Evolutionary conservation across 257 asterid species (phyloP), one percentile per base, ranked within the genome.

Genomic region (Plectranthus barbatus): DNA sequence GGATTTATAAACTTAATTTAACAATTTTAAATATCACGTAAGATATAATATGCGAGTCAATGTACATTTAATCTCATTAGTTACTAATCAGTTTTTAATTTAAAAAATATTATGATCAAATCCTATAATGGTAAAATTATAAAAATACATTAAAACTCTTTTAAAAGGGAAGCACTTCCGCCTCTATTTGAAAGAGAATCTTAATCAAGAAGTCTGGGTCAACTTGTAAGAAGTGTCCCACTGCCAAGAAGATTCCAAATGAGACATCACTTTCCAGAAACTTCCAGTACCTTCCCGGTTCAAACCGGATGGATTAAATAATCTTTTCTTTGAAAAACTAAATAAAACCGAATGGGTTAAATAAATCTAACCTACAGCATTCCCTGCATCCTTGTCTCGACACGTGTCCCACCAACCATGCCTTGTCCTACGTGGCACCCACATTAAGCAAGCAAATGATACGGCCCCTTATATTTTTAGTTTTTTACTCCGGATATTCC

Each of bases 251-350:
- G 80, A 61, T 56, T 71, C 62, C 54, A 39, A 37, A 6, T 21
- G 66, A 40, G 71, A 9, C 77, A n/a, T 64, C 60, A 19, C 33
- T 6, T 84, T 85, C 94, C 80, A 79, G 87, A 86, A 86, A 77
- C 73, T 81, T 83, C 90, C 56, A 51, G 51, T 44, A 18, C 8
- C 50, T 40, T 61, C 68, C 44, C 46, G 76, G 66, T 67, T 31
- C 61, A 7, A 57, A 72, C 42, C 21, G 62, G 60, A 51, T 26
- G 60, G 58, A 74, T 41, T 45, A 26, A 24, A 29, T 31, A 51
- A 40, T n/a, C n/a, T n/a, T n/a, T n/a, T n/a, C n/a, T n/a, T n/a
- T n/a, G n/a, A n/a, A n/a, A n/a, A n/a, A n/a, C n/a, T n/a, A n/a
- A n/a, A n/a, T n/a, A n/a, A 7, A 57, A 72, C 42, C 21, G 62